phyloP scores from a whole-genome alignment of 495 filamentous ascomycete genomes.

The Entonaema liquescens region DNA sequence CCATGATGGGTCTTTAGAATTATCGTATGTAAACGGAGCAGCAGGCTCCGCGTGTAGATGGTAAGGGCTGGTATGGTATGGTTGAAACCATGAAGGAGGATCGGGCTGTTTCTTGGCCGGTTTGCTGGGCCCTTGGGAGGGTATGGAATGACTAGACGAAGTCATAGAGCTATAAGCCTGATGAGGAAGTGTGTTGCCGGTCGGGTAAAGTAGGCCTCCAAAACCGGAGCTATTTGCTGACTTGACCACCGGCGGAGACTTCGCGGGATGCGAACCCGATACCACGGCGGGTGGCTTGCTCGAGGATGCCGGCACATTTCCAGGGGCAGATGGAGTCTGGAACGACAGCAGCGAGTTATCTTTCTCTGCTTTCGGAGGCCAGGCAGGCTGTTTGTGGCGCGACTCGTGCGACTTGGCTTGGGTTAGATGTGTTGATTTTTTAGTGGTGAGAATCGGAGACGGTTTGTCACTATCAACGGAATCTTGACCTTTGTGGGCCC shows the following conservation, averaged over 20 bases:
- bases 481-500: background rate
- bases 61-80: background rate
- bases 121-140: background rate
- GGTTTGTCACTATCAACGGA: constrained; percentile 1
- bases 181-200: background rate
- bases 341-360: background rate
- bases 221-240: background rate
- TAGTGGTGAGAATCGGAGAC: background rate
- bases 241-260: too few species aligned
- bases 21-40: background rate
- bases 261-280: too few species aligned
- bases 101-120: background rate
- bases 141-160: background rate
- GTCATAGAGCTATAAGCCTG: background rate
- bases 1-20: background rate
- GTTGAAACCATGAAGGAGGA: background rate
- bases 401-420: background rate
- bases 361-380: background rate
- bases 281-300: background rate
- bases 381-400: background rate
- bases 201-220: constrained; percentile 9
- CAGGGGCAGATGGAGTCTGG: background rate
- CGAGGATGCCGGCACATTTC: background rate
- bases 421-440: background rate
- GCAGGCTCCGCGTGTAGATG: background rate